Evolutionary conservation across 1,284 basidiomycete genomes (phyloP).

Genomic region (Trichosporon inkin): DNA sequence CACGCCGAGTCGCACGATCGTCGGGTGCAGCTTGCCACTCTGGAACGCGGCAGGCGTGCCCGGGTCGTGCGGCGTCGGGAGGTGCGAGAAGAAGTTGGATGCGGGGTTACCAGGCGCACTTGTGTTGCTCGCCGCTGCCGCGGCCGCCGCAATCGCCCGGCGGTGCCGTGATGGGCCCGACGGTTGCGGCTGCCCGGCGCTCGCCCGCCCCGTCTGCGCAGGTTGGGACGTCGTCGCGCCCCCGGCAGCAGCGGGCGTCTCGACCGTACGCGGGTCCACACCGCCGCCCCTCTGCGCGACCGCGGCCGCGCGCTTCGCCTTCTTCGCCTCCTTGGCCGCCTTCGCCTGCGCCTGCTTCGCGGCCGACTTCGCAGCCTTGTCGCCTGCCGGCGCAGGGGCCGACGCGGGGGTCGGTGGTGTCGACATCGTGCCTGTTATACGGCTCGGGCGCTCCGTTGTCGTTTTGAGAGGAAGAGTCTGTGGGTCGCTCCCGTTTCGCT

Average conservation of each 20-base stretch:
- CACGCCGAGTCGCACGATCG: constrained; percentile 46
- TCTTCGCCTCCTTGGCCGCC: constrained; percentile 47
- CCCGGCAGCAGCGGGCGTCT: constrained; percentile 4
- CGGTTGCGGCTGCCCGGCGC: neutral
- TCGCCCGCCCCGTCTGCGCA: neutral
- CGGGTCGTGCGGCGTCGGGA: constrained; percentile 52
- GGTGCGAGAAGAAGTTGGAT: constrained; percentile 60
- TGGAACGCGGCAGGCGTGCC: constrained; percentile 34
- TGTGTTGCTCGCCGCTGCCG: constrained; percentile 23
- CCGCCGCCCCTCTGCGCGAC: constrained; percentile 36
- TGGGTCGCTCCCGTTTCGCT: too few species aligned
- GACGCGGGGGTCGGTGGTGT: constrained; percentile 5
- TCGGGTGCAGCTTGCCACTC: constrained; percentile 42
- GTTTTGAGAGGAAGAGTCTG: too few species aligned
- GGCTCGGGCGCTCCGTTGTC: neutral
- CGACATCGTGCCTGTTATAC: neutral
- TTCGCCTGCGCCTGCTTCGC: constrained; percentile 12
- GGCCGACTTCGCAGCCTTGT: constrained; percentile 10
- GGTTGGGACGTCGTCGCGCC: neutral
- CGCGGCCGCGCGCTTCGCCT: constrained; percentile 47
- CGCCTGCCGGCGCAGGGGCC: constrained; percentile 1
- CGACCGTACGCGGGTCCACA: constrained; percentile 2
- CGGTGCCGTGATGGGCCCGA: constrained; percentile 19
- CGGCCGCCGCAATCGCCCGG: constrained; percentile 16
- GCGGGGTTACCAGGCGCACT: constrained; percentile 20